These are phyloP conservation scores for Diplocarpon rosae DNA, from an alignment of 2,329 filamentous ascomycete species.

Conservation along the genomic window DNA sequence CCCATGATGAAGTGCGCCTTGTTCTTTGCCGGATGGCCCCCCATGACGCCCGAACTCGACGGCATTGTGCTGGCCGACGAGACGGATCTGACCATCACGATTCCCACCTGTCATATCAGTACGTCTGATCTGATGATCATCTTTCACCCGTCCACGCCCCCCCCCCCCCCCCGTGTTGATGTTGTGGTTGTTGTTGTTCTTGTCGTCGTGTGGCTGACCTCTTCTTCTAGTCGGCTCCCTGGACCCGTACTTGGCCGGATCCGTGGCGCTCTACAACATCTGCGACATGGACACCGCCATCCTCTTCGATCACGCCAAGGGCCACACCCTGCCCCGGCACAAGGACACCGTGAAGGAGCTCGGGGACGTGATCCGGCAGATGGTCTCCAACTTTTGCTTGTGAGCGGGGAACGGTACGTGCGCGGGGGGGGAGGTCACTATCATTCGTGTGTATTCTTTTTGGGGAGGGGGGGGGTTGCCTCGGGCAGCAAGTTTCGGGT, in stretches of 20 bases:
- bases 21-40: constrained; percentile 44
- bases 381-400: constrained; percentile 12
- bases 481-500: no score
- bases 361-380: constrained; percentile 20
- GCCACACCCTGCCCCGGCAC: constrained; percentile 50
- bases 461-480: no score
- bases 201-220: no score
- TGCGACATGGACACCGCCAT: constrained; percentile 49
- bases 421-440: neutral
- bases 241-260: constrained; percentile 52
- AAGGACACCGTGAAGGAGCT: constrained; percentile 28
- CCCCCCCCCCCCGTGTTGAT: no score
- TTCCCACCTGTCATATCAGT: constrained; percentile 43
- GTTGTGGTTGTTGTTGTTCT: no score
- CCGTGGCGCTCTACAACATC: constrained; percentile 52
- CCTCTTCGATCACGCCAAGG: constrained; percentile 55
- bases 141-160: neutral
- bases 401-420: no score
- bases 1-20: constrained; percentile 34
- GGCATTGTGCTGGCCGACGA: constrained; percentile 41
- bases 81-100: constrained; percentile 38
- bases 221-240: constrained; percentile 36
- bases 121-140: constrained; percentile 23
- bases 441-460: no score
- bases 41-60: constrained; percentile 35